These are phyloP conservation scores for Pythium folliculosum DNA, from an alignment of 352 stramenopile species.

Conservation along the genomic window DNA sequence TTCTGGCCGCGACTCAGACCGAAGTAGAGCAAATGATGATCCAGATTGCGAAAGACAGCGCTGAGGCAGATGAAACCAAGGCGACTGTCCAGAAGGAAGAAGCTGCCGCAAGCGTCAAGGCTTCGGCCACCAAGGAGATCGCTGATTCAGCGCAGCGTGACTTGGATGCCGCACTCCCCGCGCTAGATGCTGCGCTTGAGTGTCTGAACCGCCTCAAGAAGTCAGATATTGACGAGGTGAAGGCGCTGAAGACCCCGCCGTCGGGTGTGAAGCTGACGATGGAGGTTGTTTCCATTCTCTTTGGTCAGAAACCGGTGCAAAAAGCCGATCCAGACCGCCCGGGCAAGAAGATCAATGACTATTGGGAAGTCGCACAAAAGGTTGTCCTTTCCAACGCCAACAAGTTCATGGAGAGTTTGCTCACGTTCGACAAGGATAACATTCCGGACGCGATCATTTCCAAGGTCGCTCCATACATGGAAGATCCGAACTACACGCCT, in stretches of 20 bases:
- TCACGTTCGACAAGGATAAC: constrained; percentile 94
- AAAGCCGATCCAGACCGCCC: constrained; percentile 86
- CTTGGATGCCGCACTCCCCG: constrained; percentile 85
- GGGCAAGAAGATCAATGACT: constrained; percentile 92
- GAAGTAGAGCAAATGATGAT: constrained; percentile 92
- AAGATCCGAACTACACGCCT: constrained; percentile 90
- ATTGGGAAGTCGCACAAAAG: constrained; percentile 90
- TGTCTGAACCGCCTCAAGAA: constrained; percentile 92
- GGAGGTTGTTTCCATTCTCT: constrained; percentile 91
- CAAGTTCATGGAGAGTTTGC: constrained; percentile 89
- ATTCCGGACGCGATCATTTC: constrained; percentile 89
- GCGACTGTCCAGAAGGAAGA: constrained; percentile 89
- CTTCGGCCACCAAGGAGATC: constrained; percentile 88
- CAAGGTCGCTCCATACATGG: constrained; percentile 84
- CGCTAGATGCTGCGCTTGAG: constrained; percentile 84
- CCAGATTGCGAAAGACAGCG: constrained; percentile 88
- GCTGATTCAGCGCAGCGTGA: constrained; percentile 87
- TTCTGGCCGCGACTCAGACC: constrained; percentile 72
- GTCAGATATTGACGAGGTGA: constrained; percentile 91
- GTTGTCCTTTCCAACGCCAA: constrained; percentile 92
- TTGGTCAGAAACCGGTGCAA: constrained; percentile 89
- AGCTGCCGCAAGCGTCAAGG: constrained; percentile 83
- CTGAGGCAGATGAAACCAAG: constrained; percentile 88
- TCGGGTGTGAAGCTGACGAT: constrained; percentile 92
- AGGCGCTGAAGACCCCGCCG: constrained; percentile 90